Percentiles rank a stretch among this genome's conserved stretches.
Evolutionary conservation across 2,329 filamentous ascomycete genomes (phyloP).

Genomic region (Talaromyces marneffei): DNA sequence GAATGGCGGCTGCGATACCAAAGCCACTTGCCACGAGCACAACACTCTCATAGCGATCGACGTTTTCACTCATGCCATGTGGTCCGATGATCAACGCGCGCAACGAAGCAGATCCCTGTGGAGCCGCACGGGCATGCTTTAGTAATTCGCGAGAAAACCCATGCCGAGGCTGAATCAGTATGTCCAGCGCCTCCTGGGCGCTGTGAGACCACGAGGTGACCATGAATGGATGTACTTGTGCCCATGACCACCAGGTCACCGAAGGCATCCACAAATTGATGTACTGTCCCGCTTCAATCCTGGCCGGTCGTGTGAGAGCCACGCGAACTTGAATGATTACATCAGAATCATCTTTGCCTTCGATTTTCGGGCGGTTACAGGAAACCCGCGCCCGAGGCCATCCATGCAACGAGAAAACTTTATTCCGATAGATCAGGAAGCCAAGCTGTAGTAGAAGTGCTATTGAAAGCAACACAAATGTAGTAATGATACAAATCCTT

Average conservation of each 20-base stretch:
- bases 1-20: not conserved
- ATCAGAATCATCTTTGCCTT: not conserved
- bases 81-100: not conserved
- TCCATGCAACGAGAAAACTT: not conserved
- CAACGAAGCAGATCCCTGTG: slow-evolving; percentile 6
- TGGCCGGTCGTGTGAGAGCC: slow-evolving; percentile 19
- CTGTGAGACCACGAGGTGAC: slow-evolving; percentile 23
- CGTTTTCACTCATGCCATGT: not conserved
- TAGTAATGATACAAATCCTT: not conserved
- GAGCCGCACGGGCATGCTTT: slow-evolving; percentile 21
- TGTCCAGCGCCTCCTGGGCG: slow-evolving; percentile 25
- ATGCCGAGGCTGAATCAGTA: slow-evolving; percentile 26
- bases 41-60: not conserved
- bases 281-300: slow-evolving; percentile 24
- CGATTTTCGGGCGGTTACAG: no score
- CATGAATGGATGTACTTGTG: slow-evolving; percentile 23
- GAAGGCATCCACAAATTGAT: slow-evolving; percentile 27
- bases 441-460: not conserved
- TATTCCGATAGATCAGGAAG: not conserved
- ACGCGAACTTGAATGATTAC: slow-evolving; percentile 13
- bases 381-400: no score
- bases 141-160: slow-evolving; percentile 17
- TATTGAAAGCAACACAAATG: not conserved
- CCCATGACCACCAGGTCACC: slow-evolving; percentile 21
- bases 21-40: not conserved